A percentile compares a stretch with the other conserved stretches of the same genome.
Evolutionary conservation across 345 rosid genomes (phyloP).

Genomic region (Corchorus capsularis): DNA sequence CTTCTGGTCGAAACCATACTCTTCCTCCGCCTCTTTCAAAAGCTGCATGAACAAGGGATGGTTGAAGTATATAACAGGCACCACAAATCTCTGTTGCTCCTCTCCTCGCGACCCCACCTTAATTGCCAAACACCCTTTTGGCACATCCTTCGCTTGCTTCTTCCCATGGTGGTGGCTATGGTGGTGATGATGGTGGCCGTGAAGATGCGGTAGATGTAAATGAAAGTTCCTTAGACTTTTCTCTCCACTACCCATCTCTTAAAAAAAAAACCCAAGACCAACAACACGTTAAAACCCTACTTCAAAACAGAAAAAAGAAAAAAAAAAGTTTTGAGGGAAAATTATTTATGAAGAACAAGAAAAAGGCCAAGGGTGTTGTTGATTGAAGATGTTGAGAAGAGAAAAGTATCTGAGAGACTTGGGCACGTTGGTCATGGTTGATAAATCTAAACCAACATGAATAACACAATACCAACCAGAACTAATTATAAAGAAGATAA

Average conservation of each 20-base stretch:
- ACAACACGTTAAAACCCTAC: neutral
- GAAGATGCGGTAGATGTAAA: slow-evolving; percentile 28
- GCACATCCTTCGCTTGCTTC: slow-evolving; percentile 47
- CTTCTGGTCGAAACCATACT: slow-evolving; percentile 68
- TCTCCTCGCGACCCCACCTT: slow-evolving; percentile 57
- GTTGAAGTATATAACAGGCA: slow-evolving; percentile 58
- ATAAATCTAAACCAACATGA: slow-evolving; percentile 18
- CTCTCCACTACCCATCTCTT: slow-evolving; percentile 45
- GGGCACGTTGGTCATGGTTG: slow-evolving; percentile 43
- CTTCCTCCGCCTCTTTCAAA: slow-evolving; percentile 60
- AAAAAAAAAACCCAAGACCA: neutral
- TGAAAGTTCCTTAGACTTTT: slow-evolving; percentile 32
- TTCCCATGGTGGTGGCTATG: slow-evolving; percentile 13
- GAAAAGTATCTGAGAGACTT: slow-evolving; percentile 40
- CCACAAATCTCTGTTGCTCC: slow-evolving; percentile 50
- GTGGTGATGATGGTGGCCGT: slow-evolving; percentile 21
- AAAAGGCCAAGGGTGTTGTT: slow-evolving; percentile 47
- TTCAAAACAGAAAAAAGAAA: neutral
- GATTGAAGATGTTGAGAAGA: slow-evolving; percentile 32
- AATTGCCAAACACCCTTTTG: slow-evolving; percentile 65
- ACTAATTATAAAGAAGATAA: neutral
- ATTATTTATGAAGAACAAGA: slow-evolving; percentile 14
- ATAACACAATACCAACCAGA: slow-evolving; percentile 25
- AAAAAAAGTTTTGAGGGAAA: slow-evolving; percentile 23
- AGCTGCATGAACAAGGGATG: slow-evolving; percentile 68